Conservation (phyloP, 805 yeast species). For the Nakazawaea wyomingensis region DNA sequence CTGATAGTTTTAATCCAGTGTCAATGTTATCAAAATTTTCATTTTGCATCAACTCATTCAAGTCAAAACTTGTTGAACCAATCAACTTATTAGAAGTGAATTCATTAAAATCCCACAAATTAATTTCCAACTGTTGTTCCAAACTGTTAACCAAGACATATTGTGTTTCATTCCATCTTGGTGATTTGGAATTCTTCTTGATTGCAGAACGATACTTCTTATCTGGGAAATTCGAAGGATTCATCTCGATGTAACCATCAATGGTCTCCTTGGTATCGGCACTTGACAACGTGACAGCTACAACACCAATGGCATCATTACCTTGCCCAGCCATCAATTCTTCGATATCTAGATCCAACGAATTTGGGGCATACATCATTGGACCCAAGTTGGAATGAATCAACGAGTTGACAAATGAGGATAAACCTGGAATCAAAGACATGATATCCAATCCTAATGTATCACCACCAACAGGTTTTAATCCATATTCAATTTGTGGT, state of each 20-base stretch:
- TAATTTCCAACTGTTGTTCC: conserved; percentile 51
- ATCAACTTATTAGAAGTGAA: conserved; percentile 49
- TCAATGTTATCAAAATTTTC: conserved; percentile 37
- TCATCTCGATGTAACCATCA: conserved; percentile 54
- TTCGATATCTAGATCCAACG: conserved; percentile 69
- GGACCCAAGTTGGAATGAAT: conserved; percentile 71
- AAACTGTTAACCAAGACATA: conserved; percentile 52
- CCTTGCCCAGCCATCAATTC: conserved; percentile 59
- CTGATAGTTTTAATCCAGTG: conserved; percentile 41
- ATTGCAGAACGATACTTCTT: conserved; percentile 43
- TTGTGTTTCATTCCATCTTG: conserved; percentile 64
- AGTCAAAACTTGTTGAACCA: conserved; percentile 48
- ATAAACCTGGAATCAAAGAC: conserved; percentile 79
- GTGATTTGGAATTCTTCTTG: conserved; percentile 50
- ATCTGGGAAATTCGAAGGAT: conserved; percentile 38
- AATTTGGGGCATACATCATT: conserved; percentile 78
- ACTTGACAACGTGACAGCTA: conserved; percentile 57
- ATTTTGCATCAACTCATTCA: conserved; percentile 56
- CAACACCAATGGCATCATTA: conserved; percentile 65
- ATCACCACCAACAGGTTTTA: conserved; percentile 87
- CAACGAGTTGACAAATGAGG: conserved; percentile 62
- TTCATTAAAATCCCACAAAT: conserved; percentile 50
- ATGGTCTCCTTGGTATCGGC: conserved; percentile 42
- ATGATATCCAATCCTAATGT: conserved; percentile 81
- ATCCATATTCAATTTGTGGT: conserved; percentile 70